Base-by-base conservation (phyloP, 2,329 filamentous ascomycete species). In the Colletotrichum sp. region DNA sequence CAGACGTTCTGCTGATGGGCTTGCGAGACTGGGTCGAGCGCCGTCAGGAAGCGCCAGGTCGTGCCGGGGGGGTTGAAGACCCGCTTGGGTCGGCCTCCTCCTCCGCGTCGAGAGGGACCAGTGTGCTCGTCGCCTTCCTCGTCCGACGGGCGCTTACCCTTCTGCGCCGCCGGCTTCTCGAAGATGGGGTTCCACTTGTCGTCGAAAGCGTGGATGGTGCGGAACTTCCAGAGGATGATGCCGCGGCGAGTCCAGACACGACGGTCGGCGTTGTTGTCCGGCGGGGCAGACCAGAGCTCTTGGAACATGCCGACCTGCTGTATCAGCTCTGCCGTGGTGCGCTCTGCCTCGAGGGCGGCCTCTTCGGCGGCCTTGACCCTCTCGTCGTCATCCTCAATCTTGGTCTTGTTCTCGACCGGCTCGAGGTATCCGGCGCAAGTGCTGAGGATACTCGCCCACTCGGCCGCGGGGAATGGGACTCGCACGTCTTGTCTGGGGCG, bases 281-380 rank as follows among this genome's bases (percentile, higher is more conserved):
- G 87, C 6, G 88, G 81, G 15, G 85, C 83, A 5, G 90, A 92
- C 87, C 88, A 92, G 43, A 93, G 86, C 83, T 93, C 91, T 80
- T 93, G 91, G 80, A 91, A 90, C 91, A 93, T 93, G 79, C 90
- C 90, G 59, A 92, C 90, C 80, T 89, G 88, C 76, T 87, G 85
- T 66, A 92, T 86, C 70, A 92, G 85, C 57, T 91, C 89, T 12
- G 82, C 80, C 8, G 79, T 79, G 76, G 81, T 83, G 62, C 76
- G 62, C 8, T 78, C 76, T 8, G 78, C 58, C 3, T 77, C 76
- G 36, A 74, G 33, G 8, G 73, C 63, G 8, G 73, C 71, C 47
- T 76, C 71, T 33, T 73, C 75, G n/a, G 74, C 75, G 13, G 76
- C 70, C 64, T 77, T 74, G 76, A 66, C 78, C 70, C 66, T 78